Percentiles rank a stretch among this genome's conserved stretches.
Evolutionary conservation across 148 eudicot genomes (phyloP).

Genomic region (Vaccinium macrocarpon): DNA sequence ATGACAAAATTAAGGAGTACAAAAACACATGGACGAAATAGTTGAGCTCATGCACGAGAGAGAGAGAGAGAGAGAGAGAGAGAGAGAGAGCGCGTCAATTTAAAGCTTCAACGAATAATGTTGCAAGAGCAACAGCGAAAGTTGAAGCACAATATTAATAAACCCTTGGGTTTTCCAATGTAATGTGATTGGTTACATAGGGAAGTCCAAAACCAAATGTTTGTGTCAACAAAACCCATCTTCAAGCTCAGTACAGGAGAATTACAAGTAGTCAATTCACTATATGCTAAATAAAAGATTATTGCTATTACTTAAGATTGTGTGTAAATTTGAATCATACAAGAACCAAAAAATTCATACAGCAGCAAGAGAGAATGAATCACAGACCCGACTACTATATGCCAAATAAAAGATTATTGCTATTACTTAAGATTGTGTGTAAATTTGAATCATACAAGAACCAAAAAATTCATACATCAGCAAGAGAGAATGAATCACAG

Average conservation of each 20-base stretch:
- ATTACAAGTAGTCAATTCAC: conserved; percentile 3
- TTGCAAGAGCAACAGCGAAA: background rate
- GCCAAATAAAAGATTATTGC: conserved; percentile 1
- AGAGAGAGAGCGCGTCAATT: background rate
- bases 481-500: conserved; percentile 11
- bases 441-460: conserved; percentile 16
- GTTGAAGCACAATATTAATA: background rate
- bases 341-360: conserved; percentile 20
- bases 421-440: background rate
- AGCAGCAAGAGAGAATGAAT: conserved; percentile 10
- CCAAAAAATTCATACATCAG: conserved; percentile 16
- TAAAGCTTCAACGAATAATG: background rate
- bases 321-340: conserved; percentile 9
- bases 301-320: background rate
- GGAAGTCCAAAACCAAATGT: background rate
- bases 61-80: background rate
- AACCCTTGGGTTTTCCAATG: background rate
- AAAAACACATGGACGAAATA: background rate
- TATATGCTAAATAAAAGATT: background rate
- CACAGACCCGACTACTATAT: background rate
- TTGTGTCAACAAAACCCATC: background rate
- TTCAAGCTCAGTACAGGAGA: background rate
- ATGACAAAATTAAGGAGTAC: background rate
- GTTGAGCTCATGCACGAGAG: too few species aligned
- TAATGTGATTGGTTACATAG: background rate